These are phyloP conservation scores for Amanita polypyramis DNA, from an alignment of 768 basidiomycete species.

Conservation along the genomic window DNA sequence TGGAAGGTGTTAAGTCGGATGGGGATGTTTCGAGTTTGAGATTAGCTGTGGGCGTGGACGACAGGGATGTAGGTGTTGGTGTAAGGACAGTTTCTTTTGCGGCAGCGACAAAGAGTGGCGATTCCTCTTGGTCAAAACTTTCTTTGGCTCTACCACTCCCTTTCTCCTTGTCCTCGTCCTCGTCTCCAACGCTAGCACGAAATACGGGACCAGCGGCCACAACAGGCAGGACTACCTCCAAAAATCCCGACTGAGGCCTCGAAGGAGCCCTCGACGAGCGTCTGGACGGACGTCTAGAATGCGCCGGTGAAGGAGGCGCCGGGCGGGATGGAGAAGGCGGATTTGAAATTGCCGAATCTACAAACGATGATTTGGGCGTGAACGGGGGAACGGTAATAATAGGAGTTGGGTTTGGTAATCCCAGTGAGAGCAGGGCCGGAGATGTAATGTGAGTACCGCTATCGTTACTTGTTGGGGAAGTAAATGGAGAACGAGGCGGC, in stretches of 20 bases:
- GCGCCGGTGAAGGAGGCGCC: neutral
- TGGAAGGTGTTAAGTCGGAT: neutral
- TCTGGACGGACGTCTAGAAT: neutral
- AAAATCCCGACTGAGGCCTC: neutral
- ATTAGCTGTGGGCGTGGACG: neutral
- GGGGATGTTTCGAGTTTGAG: neutral
- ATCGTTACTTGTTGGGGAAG: too few relatives aligned
- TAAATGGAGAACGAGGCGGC: neutral
- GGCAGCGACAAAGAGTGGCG: too few relatives aligned
- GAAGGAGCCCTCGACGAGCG: neutral
- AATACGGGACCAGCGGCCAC: too few relatives aligned
- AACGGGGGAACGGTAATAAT: neutral
- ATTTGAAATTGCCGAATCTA: neutral
- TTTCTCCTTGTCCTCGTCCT: too few relatives aligned
- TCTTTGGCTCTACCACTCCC: too few relatives aligned
- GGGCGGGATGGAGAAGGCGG: neutral
- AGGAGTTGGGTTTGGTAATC: neutral
- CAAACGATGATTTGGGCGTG: neutral
- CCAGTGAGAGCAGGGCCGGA: neutral
- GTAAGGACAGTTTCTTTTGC: too few relatives aligned
- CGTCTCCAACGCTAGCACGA: too few relatives aligned
- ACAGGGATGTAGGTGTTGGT: neutral
- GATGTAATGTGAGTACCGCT: neutral
- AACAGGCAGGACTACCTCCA: too few relatives aligned
- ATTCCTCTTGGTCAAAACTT: too few relatives aligned